Conservation (phyloP, 1,284 basidiomycete genomes). For the Cryptococcus deneoformans region DNA sequence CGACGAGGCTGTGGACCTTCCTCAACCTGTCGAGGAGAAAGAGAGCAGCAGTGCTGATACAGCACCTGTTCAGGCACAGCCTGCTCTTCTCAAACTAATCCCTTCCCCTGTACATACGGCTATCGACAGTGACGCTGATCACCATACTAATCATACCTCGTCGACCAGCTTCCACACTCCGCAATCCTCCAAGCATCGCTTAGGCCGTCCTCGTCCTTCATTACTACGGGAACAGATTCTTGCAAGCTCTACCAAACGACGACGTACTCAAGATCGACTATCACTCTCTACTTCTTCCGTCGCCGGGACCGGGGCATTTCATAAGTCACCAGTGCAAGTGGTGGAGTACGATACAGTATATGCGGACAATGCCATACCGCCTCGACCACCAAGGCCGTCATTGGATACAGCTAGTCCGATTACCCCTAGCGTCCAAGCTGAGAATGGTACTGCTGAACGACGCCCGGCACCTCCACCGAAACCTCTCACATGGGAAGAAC, state of each 20-base stretch:
- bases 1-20: neutral
- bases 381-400: slow-evolving; percentile 4
- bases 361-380: slow-evolving; percentile 6
- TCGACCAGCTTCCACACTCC: neutral
- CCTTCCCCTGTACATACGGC: neutral
- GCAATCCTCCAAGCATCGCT: neutral
- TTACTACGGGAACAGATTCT: slow-evolving; percentile 13
- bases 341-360: slow-evolving; percentile 11
- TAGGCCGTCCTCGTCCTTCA: slow-evolving; percentile 1
- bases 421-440: no score
- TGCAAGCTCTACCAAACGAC: slow-evolving; percentile 10
- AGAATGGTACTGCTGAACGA: neutral
- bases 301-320: neutral
- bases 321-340: neutral
- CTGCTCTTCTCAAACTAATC: neutral
- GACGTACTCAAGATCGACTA: slow-evolving; percentile 6
- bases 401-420: no score
- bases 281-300: neutral
- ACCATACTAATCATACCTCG: neutral
- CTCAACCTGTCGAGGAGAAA: neutral
- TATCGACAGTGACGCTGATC: neutral
- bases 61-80: neutral
- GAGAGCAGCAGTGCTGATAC: neutral
- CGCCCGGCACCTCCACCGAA: neutral
- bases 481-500: slow-evolving; percentile 6